Conservation (phyloP, 805 yeast genomes). For the Priceomyces carsonii region DNA sequence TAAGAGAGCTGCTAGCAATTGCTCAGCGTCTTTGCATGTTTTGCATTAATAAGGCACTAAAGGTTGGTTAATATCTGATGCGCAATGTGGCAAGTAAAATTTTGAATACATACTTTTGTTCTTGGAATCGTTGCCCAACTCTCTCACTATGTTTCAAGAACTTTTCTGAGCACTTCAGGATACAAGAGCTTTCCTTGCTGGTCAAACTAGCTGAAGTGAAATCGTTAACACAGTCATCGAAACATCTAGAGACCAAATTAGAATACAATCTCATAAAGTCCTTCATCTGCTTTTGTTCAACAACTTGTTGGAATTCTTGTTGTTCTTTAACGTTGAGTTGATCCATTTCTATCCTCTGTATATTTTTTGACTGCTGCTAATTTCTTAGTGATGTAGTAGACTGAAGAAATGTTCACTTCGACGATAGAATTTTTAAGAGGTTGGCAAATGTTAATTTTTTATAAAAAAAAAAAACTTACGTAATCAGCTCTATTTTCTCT, state of each 20-base stretch:
- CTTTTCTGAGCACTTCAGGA: slow-evolving; percentile 92
- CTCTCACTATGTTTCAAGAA: slow-evolving; percentile 97
- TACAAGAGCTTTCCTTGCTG: slow-evolving; percentile 80
- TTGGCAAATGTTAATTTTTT: too few species aligned
- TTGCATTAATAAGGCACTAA: slow-evolving; percentile 67
- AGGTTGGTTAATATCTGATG: slow-evolving; percentile 29
- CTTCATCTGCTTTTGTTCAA: slow-evolving; percentile 97
- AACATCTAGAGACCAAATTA: slow-evolving; percentile 93
- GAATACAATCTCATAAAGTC: slow-evolving; percentile 98
- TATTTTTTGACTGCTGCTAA: slow-evolving; percentile 32
- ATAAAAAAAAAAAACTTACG: too few species aligned
- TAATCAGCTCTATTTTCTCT: too few species aligned
- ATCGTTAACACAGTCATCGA: slow-evolving; percentile 96
- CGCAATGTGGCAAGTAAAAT: background rate
- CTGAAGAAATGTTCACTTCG: too few species aligned
- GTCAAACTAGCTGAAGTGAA: slow-evolving; percentile 91
- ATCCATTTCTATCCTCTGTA: slow-evolving; percentile 72
- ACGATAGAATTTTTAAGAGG: too few species aligned
- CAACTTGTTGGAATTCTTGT: slow-evolving; percentile 92
- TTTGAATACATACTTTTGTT: slow-evolving; percentile 63
- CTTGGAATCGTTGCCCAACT: slow-evolving; percentile 98
- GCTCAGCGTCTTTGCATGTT: slow-evolving; percentile 45
- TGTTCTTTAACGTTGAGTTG: slow-evolving; percentile 94
- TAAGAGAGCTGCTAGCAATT: too few species aligned
- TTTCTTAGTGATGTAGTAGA: slow-evolving; percentile 70